Conservation (phyloP, 768 basidiomycete genomes). For the Tylopilus intermedius region DNA sequence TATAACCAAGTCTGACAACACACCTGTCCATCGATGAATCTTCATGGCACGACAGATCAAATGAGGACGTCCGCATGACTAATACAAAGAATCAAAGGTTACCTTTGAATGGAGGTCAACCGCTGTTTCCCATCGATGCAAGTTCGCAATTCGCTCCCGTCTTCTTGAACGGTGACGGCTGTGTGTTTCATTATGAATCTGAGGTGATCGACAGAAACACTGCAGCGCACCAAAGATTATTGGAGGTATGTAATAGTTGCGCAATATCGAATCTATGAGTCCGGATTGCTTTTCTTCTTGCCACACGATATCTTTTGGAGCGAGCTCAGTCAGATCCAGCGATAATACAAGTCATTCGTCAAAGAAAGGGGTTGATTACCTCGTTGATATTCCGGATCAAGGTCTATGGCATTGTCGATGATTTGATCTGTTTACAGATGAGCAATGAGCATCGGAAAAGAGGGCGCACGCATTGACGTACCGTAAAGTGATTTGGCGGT, state of each 20-base stretch:
- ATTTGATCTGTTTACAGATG: constrained; percentile 40
- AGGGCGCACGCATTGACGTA: constrained; percentile 16
- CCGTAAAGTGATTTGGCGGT: constrained; percentile 43
- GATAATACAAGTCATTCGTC: not conserved
- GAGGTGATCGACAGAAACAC: not conserved
- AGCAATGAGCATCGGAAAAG: not conserved
- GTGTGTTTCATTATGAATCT: not conserved
- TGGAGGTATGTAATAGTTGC: constrained; percentile 64
- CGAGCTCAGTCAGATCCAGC: not conserved
- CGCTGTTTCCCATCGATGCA: constrained; percentile 77
- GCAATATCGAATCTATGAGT: constrained; percentile 60
- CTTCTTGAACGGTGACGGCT: constrained; percentile 38
- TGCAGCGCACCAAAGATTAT: constrained; percentile 53
- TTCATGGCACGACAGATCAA: constrained; percentile 16
- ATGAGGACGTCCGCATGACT: not conserved
- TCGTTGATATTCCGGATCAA: constrained; percentile 65
- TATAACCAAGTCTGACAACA: constrained; percentile 22
- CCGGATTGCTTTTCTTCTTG: constrained; percentile 52
- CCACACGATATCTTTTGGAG: constrained; percentile 57
- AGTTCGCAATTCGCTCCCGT: constrained; percentile 42
- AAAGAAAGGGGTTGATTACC: constrained; percentile 31
- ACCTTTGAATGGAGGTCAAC: constrained; percentile 62
- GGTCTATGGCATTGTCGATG: constrained; percentile 41
- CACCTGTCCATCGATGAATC: constrained; percentile 55
- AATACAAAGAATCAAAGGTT: not conserved